Conservation (phyloP, 345 rosid genomes). For the Rhodamnia rubescens region DNA sequence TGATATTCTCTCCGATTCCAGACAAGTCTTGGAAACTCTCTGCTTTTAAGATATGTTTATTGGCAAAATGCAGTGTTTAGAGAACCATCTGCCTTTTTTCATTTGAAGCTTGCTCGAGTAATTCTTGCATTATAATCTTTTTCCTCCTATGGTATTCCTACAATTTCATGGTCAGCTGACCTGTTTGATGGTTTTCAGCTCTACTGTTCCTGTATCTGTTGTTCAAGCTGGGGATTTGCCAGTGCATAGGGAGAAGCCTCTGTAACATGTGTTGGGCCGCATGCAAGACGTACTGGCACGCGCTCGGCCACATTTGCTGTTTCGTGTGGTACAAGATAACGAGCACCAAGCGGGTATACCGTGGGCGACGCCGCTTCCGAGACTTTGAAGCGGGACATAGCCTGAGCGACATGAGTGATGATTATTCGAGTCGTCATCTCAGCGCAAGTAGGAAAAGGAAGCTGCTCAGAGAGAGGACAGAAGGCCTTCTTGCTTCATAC, state of each 20-base stretch:
- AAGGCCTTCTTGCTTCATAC: background rate
- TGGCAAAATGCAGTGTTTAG: background rate
- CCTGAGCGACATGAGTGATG: slow-evolving; percentile 10
- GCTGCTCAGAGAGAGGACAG: background rate
- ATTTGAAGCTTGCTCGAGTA: background rate
- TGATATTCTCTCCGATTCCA: background rate
- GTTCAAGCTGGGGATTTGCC: slow-evolving; percentile 69
- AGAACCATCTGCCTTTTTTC: background rate
- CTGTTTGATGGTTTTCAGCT: slow-evolving; percentile 17
- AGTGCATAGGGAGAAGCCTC: slow-evolving; percentile 52
- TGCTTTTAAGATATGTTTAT: background rate
- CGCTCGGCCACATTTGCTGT: slow-evolving; percentile 29
- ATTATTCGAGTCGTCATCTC: slow-evolving; percentile 1
- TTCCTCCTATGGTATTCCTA: too few relatives aligned
- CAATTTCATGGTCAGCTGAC: background rate
- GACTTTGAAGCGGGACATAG: slow-evolving; percentile 27
- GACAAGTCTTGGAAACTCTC: background rate
- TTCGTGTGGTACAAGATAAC: slow-evolving; percentile 38
- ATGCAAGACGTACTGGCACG: slow-evolving; percentile 44
- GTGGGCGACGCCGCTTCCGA: slow-evolving; percentile 11
- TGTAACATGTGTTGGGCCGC: slow-evolving; percentile 66
- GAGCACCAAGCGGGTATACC: slow-evolving; percentile 26
- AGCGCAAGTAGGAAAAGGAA: slow-evolving; percentile 13
- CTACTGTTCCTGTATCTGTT: slow-evolving; percentile 53
- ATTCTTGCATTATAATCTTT: background rate